Evolutionary conservation across 1,139 yeast species (phyloP).

Genomic region (Geotrichum carabidarum): DNA sequence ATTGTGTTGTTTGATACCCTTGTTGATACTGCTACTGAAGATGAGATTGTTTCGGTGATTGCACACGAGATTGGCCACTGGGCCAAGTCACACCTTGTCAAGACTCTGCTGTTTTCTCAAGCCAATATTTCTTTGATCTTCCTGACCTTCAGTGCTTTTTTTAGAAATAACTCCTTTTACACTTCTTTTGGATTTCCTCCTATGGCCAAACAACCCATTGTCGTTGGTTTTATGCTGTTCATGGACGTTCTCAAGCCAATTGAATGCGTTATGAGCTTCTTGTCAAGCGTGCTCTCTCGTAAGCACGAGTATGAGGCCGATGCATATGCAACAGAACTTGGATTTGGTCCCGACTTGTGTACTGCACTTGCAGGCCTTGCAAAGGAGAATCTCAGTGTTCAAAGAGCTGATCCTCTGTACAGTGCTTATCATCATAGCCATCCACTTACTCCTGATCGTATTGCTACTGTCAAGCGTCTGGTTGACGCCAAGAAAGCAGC

Average conservation of each 20-base stretch:
- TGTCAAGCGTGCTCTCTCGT: conserved; percentile 67
- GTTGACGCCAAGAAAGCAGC: conserved; percentile 8
- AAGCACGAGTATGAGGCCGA: conserved; percentile 92
- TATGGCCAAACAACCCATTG: conserved; percentile 51
- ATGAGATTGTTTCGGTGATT: conserved; percentile 85
- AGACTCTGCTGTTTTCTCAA: conserved; percentile 61
- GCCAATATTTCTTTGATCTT: conserved; percentile 60
- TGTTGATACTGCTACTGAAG: conserved; percentile 67
- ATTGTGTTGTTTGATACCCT: conserved; percentile 90
- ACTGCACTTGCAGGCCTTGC: conserved; percentile 69
- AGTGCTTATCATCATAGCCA: conserved; percentile 87
- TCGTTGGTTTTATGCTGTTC: conserved; percentile 69
- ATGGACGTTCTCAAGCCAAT: conserved; percentile 69
- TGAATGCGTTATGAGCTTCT: conserved; percentile 62
- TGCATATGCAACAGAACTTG: conserved; percentile 68
- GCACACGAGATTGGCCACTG: conserved; percentile 98
- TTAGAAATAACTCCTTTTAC: conserved; percentile 72
- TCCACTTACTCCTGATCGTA: conserved; percentile 85
- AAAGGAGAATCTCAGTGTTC: conserved; percentile 71
- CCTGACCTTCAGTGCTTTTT: conserved; percentile 69
- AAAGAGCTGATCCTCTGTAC: conserved; percentile 85
- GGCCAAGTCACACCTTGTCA: conserved; percentile 80
- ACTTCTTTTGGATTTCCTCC: conserved; percentile 67
- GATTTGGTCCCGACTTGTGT: conserved; percentile 64
- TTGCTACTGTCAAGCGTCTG: conserved; percentile 51